Base-by-base conservation (phyloP, 2,329 filamentous ascomycete species). In the Diaporthe ampelina region DNA sequence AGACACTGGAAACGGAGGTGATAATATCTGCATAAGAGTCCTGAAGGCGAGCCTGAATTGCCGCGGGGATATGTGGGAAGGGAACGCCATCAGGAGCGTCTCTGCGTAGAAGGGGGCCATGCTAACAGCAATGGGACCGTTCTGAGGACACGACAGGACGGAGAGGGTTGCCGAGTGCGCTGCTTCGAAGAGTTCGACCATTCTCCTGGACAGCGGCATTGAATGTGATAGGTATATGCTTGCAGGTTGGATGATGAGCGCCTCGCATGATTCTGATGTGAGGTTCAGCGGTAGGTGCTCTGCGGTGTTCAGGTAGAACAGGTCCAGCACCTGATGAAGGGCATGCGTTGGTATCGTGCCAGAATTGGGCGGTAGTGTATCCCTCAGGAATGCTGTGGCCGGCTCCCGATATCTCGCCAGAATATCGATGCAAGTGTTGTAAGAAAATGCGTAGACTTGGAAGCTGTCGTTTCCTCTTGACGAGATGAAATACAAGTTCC, bases 11-110 rank as follows among this genome's bases (percentile, higher is more conserved):
- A 94, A 95, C 0, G 95, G 95, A 3, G 95, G 94, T 3, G 93
- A 92, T 15, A 95, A 91, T 74, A 97, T 92, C 78, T 93, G 93
- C 82, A 97, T 91, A 59, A 98, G 86, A 1, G 94, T 96, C 81
- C 93, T 94, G 86, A 97, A 95, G 15, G 95, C 95, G 13, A 98
- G 87, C 40, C 95, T 91, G 85, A 98, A 98, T 81, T 98, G 95
- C 21, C 95, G 91, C 0, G 94, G 88, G 0, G 94, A 95, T 26
- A 98, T 91, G 74, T 93, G 93, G 1, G 87, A 81, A 0, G 95
- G 95, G 82, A 98, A 98, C 0, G 94, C 92, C 26, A 89, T 87
- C 80, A 97, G 94, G 0, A 98, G 88, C 19, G 92, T 91, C 78
- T 95, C 92, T 76, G 97, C 91, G 83, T 98, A 98, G 80, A 94